phyloP scores from a whole-genome alignment of 768 basidiomycete genomes.

The Filobasidium wieringae region DNA sequence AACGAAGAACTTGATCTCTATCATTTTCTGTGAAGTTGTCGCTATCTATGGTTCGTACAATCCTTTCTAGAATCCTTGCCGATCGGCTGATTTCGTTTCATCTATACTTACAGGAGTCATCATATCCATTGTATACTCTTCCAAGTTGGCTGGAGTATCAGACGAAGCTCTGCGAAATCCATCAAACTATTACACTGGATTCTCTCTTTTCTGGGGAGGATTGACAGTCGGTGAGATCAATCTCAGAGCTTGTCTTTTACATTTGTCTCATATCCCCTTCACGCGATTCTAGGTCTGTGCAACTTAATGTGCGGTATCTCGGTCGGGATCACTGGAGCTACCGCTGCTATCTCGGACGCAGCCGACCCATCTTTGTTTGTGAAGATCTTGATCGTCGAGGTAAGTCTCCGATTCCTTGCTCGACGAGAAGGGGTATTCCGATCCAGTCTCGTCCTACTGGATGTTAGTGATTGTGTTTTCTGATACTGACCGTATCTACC shows the following conservation, averaged over 20 bases:
- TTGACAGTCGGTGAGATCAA: conserved; percentile 65
- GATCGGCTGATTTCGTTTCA: neutral
- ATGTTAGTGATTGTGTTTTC: neutral
- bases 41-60: conserved; percentile 65
- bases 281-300: conserved; percentile 47
- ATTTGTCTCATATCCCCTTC: neutral
- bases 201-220: conserved; percentile 92
- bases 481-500: neutral
- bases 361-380: conserved; percentile 90
- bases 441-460: neutral
- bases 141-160: conserved; percentile 53
- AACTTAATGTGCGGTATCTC: conserved; percentile 89
- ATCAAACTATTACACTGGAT: conserved; percentile 89
- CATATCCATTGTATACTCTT: conserved; percentile 89
- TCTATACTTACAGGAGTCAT: conserved; percentile 44
- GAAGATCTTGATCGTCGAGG: conserved; percentile 92
- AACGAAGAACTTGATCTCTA: conserved; percentile 95
- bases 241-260: neutral
- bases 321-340: conserved; percentile 89
- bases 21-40: conserved; percentile 99
- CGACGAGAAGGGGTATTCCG: neutral
- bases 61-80: neutral
- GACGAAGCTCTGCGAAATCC: conserved; percentile 64
- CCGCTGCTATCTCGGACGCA: conserved; percentile 87
- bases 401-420: conserved; percentile 53